Conservation (phyloP, 2,329 filamentous ascomycete genomes). For the Neonectria coccinea region DNA sequence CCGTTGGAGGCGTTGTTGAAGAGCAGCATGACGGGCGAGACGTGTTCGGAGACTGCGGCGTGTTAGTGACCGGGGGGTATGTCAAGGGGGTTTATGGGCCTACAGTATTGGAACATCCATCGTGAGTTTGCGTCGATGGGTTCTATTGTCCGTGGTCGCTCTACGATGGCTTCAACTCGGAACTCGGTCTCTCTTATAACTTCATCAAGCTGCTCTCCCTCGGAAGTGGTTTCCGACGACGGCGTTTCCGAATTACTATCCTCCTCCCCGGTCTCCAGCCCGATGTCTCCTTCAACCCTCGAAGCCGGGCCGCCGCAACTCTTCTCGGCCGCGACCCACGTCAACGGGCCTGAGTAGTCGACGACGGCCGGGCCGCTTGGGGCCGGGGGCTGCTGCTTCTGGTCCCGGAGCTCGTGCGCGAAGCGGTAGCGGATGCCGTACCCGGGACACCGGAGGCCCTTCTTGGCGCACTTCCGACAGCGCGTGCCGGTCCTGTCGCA, state of each 20-base stretch:
- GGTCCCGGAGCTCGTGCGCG: conserved; percentile 23
- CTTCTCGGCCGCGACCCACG: conserved; percentile 16
- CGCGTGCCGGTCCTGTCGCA: conserved; percentile 28
- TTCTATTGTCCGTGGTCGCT: conserved; percentile 7
- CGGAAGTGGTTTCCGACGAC: conserved; percentile 22
- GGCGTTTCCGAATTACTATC: conserved; percentile 17
- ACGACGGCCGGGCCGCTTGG: background rate
- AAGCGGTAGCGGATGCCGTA: conserved; percentile 32
- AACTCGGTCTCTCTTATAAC: background rate
- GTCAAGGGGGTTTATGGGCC: background rate
- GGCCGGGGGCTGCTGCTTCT: conserved; percentile 5
- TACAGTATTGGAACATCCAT: conserved; percentile 33
- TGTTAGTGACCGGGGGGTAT: background rate
- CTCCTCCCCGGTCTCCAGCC: conserved; percentile 1
- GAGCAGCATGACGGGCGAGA: conserved; percentile 29
- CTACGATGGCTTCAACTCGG: background rate
- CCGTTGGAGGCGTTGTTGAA: conserved; percentile 27
- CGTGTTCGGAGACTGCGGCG: conserved; percentile 20
- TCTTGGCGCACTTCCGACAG: conserved; percentile 28
- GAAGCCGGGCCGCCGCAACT: background rate
- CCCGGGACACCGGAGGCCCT: conserved; percentile 26
- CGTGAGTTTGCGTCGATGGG: conserved; percentile 23
- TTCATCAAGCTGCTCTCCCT: conserved; percentile 6
- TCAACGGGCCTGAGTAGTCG: conserved; percentile 20
- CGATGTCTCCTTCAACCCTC: background rate